A percentile compares a stretch with the other conserved stretches of the same genome.
phyloP scores from a whole-genome alignment of 2,329 filamentous ascomycete genomes.

The Emergomyces orientalis region DNA sequence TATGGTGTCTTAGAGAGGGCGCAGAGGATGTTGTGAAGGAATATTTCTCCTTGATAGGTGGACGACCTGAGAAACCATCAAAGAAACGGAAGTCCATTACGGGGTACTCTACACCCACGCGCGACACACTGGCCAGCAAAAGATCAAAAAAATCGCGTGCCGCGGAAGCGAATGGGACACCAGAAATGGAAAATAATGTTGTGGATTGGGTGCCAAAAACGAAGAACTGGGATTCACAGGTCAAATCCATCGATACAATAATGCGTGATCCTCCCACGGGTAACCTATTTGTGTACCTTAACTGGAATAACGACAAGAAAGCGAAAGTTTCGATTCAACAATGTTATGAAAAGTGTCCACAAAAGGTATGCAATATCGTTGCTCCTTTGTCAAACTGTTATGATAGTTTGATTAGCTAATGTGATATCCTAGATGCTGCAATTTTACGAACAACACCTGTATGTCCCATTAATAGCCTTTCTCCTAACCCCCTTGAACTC shows the following conservation, averaged over 20 bases:
- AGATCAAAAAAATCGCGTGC: constrained; percentile 22
- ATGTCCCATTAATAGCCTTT: constrained; percentile 17
- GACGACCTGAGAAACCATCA: constrained; percentile 27
- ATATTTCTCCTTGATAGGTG: constrained; percentile 37
- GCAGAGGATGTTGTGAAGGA: constrained; percentile 32
- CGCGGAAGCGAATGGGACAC: constrained; percentile 15
- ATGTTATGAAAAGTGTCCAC: constrained; percentile 37
- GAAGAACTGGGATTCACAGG: constrained; percentile 37
- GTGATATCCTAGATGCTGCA: constrained; percentile 33
- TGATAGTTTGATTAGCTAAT: neutral
- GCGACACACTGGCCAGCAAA: constrained; percentile 21
- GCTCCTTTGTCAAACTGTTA: neutral
- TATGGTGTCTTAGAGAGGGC: constrained; percentile 24
- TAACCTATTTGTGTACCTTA: constrained; percentile 32
- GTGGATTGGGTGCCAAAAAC: constrained; percentile 32
- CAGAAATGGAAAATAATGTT: constrained; percentile 17
- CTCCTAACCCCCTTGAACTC: constrained; percentile 3
- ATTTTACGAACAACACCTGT: constrained; percentile 43
- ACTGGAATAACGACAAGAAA: constrained; percentile 39
- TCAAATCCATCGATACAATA: constrained; percentile 37
- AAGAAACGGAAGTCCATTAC: constrained; percentile 22
- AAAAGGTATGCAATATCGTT: constrained; percentile 24
- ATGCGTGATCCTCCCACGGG: constrained; percentile 28
- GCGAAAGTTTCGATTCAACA: constrained; percentile 33
- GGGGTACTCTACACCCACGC: constrained; percentile 20